phyloP scores from a whole-genome alignment of 176 grass and related monocot species.

The Aegilops sharonensis region DNA sequence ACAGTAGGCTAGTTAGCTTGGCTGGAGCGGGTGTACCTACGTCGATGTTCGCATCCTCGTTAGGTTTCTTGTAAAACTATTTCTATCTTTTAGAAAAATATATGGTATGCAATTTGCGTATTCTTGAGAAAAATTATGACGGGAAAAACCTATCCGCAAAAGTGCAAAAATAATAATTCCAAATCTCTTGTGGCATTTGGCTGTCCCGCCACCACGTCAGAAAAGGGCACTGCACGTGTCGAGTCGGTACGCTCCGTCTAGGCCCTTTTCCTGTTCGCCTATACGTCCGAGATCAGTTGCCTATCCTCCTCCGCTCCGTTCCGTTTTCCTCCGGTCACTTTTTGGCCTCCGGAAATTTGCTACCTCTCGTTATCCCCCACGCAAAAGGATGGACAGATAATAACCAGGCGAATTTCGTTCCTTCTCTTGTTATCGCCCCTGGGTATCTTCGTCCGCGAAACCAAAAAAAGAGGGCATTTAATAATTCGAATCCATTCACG shows the following conservation, averaged over 20 bases:
- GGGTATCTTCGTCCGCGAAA: background rate
- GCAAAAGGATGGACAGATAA: conserved; percentile 2
- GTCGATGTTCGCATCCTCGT: too few relatives aligned
- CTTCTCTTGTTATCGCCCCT: background rate
- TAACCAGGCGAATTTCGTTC: background rate
- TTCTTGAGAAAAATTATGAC: too few relatives aligned
- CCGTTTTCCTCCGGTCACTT: conserved; percentile 7
- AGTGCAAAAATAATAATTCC: too few relatives aligned
- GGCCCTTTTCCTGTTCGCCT: conserved; percentile 12
- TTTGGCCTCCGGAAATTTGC: conserved; percentile 4
- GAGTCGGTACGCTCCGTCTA: background rate
- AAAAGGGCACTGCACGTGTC: conserved; percentile 19
- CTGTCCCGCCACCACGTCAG: background rate
- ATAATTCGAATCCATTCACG: background rate
- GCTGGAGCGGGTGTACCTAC: too few relatives aligned
- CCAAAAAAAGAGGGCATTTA: background rate
- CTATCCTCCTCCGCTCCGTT: conserved; percentile 18
- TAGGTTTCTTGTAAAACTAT: too few relatives aligned
- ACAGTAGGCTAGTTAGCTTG: too few relatives aligned
- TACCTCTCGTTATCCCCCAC: conserved; percentile 34
- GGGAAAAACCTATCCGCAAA: too few relatives aligned
- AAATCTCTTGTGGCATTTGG: background rate
- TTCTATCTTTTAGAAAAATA: too few relatives aligned
- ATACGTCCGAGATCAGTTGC: conserved; percentile 5
- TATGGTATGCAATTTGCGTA: too few relatives aligned